Conservation (phyloP, 2,329 filamentous ascomycete species). For the Torrubiellomyces zombiae region DNA sequence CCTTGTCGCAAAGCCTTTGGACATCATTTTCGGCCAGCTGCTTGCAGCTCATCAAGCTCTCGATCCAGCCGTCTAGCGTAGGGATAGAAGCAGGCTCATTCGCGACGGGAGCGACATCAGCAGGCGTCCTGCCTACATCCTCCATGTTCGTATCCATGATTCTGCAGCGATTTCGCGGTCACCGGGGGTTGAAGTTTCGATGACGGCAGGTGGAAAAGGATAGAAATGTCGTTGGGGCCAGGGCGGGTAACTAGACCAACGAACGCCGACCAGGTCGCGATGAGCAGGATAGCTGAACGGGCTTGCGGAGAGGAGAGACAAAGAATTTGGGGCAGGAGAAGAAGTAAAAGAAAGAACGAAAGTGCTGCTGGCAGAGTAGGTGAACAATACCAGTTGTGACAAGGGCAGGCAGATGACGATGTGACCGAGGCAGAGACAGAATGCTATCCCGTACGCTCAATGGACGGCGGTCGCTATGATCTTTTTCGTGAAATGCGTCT, state of each 20-base stretch:
- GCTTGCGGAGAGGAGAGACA: slow-evolving; percentile 4
- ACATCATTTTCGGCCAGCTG: slow-evolving; percentile 91
- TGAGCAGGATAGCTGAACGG: slow-evolving; percentile 8
- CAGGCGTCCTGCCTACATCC: slow-evolving; percentile 77
- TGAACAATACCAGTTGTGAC: no score
- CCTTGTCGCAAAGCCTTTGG: slow-evolving; percentile 94
- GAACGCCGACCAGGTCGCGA: slow-evolving; percentile 7
- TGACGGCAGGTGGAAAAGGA: slow-evolving; percentile 12
- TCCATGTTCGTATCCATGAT: slow-evolving; percentile 99
- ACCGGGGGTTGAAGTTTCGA: no score
- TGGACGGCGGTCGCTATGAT: no score
- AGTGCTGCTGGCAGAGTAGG: no score
- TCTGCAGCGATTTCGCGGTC: slow-evolving; percentile 4
- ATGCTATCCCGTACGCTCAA: no score
- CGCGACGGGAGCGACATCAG: slow-evolving; percentile 56
- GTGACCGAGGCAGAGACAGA: no score
- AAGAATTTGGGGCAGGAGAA: neutral
- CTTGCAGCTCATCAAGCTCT: slow-evolving; percentile 96
- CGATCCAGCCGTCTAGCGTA: slow-evolving; percentile 95
- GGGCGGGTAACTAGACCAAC: no score
- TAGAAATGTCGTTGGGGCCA: slow-evolving; percentile 15
- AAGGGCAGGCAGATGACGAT: no score
- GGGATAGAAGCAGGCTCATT: slow-evolving; percentile 76
- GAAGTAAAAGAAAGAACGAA: neutral
- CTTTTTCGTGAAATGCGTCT: no score